Base-by-base conservation (phyloP, 371 early-diverging fungal species). In the Zychaea mexicana region DNA sequence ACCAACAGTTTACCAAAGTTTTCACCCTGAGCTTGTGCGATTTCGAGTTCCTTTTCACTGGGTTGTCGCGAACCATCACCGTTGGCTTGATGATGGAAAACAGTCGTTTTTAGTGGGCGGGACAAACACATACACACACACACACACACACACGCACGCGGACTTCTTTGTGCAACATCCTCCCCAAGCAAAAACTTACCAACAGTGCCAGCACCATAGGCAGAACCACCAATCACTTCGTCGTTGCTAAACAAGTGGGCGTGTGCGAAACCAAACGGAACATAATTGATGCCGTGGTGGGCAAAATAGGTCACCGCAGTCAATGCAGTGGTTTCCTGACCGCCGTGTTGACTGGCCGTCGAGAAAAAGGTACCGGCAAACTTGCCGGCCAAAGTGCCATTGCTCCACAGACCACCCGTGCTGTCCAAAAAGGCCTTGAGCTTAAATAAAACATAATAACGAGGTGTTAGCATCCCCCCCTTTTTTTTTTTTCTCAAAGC, bases 201-300 rank as follows among this genome's bases (percentile, higher is more conserved):
- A 45, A 93, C 63, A 21, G 90, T 84, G 55, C 84, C 85, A 58
- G 83, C 90, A 59, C 93, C 94, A 78, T 84, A 92, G 5, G 91
- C 79, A 56, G 79, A 73, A 2, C 89, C 89, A 60, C 90, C 90
- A 42, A 81, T 66, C 31, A 80, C 68, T 64, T 74, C 78, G 9
- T 54, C 62, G 52, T 67, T 78, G 53, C 81, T 74, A 57, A 67
- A 67, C 56, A 85, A 47, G 17, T 72, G 55, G 3, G 77, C 52
- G 60, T 72, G 71, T 15, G 71, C 67, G 58, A 75, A 84, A 13
- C 88, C 89, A 39, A 90, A 62, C 10, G 92, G 91, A 10, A 92
- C 90, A 57, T 79, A 92, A 62, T 83, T 68, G 59, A 92, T 82
- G 15, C 92, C 93, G 59, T 89, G 90, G 78, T 92, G 92, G n/a